These are phyloP conservation scores for Capsicum baccatum DNA, from an alignment of 257 asterid genomes.

Conservation along the genomic window DNA sequence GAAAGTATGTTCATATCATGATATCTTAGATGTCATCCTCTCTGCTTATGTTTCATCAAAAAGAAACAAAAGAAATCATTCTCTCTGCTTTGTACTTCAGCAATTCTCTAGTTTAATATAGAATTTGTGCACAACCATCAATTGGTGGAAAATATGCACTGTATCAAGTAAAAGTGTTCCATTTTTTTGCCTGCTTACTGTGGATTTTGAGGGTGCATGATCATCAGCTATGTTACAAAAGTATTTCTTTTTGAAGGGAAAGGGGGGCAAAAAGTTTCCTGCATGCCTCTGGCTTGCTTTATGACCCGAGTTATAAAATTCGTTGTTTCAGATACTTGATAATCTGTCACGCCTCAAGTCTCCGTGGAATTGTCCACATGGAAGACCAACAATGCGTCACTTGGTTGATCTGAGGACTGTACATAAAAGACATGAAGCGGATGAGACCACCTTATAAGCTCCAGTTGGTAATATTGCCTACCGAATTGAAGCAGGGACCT, in stretches of 20 bases:
- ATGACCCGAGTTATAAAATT: not conserved
- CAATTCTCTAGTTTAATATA: slow-evolving; percentile 13
- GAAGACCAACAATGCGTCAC: slow-evolving; percentile 98
- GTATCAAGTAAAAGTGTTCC: not conserved
- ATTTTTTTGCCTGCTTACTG: not conserved
- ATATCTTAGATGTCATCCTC: not conserved
- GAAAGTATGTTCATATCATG: not conserved
- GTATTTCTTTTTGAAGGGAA: not conserved
- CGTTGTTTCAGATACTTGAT: slow-evolving; percentile 67
- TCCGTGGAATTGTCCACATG: slow-evolving; percentile 99
- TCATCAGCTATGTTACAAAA: not conserved
- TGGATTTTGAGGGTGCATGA: not conserved
- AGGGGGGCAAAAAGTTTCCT: not conserved
- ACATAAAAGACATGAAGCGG: slow-evolving; percentile 47
- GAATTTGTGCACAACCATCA: not conserved
- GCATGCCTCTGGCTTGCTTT: not conserved
- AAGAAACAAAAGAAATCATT: not conserved
- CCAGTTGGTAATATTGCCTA: not conserved
- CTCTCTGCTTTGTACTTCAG: slow-evolving; percentile 8
- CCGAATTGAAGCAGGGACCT: not conserved
- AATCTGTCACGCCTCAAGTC: slow-evolving; percentile 80
- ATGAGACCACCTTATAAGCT: slow-evolving; percentile 33
- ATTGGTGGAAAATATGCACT: not conserved
- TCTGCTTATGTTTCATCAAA: not conserved
- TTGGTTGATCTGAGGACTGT: slow-evolving; percentile 76